Evolutionary conservation across 2,329 filamentous ascomycete species (phyloP).

Genomic region (Escovopsis sp.): DNA sequence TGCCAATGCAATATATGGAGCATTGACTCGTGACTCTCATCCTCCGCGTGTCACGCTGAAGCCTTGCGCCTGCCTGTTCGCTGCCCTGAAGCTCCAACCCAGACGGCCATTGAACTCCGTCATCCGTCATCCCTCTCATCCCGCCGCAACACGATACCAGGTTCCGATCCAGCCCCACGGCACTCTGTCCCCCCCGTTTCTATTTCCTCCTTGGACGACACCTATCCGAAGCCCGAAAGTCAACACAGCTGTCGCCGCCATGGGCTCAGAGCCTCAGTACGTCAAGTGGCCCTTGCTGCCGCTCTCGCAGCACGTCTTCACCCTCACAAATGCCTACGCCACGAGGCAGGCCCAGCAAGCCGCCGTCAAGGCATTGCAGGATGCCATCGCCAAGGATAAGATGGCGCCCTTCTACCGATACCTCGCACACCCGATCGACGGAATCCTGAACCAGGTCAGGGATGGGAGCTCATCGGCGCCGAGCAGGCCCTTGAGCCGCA

Average conservation of each 20-base stretch:
- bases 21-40: too few relatives aligned
- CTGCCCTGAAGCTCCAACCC: slow-evolving; percentile 2
- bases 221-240: neutral
- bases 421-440: slow-evolving; percentile 67
- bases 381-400: slow-evolving; percentile 70
- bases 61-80: slow-evolving; percentile 6
- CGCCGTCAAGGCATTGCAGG: slow-evolving; percentile 59
- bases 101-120: slow-evolving; percentile 4
- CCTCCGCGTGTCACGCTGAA: slow-evolving; percentile 6
- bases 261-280: slow-evolving; percentile 72
- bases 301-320: slow-evolving; percentile 74
- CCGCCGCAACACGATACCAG: neutral
- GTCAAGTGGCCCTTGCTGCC: slow-evolving; percentile 72
- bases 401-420: slow-evolving; percentile 82
- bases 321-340: slow-evolving; percentile 67
- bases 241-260: slow-evolving; percentile 27
- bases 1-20: too few relatives aligned
- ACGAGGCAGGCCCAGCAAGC: slow-evolving; percentile 50
- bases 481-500: slow-evolving; percentile 48
- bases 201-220: neutral
- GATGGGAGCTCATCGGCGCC: slow-evolving; percentile 34
- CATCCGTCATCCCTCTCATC: slow-evolving; percentile 1
- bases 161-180: neutral
- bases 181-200: too few relatives aligned
- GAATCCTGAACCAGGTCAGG: slow-evolving; percentile 55